phyloP scores from a whole-genome alignment of 1,139 yeast species.

The Hemisphaericaspora xylanilytica region DNA sequence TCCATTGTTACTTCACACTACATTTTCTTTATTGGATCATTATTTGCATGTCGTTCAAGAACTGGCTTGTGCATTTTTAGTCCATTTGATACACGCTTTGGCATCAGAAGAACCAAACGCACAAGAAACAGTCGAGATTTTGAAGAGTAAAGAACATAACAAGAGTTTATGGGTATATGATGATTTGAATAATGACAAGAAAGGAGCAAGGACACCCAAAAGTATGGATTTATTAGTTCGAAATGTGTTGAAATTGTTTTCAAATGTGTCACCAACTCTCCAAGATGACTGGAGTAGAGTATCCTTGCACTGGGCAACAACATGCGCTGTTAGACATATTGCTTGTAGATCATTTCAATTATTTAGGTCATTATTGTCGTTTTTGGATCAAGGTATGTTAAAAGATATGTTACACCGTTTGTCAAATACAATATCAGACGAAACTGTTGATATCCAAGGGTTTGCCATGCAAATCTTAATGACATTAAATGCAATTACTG shows the following conservation, averaged over 20 bases:
- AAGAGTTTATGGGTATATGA: constrained; percentile 77
- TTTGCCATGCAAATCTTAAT: constrained; percentile 95
- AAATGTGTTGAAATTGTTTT: constrained; percentile 58
- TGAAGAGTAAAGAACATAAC: constrained; percentile 45
- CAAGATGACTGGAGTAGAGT: constrained; percentile 83
- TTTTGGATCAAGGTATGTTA: constrained; percentile 83
- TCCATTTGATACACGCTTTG: constrained; percentile 68
- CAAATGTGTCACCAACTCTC: constrained; percentile 47
- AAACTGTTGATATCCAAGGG: constrained; percentile 86
- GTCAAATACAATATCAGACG: constrained; percentile 91
- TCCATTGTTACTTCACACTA: constrained; percentile 79
- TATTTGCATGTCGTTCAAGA: constrained; percentile 80
- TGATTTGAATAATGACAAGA: constrained; percentile 72
- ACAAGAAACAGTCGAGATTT: constrained; percentile 49
- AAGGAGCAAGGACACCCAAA: constrained; percentile 84
- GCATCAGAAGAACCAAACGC: constrained; percentile 56
- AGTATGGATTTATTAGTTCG: constrained; percentile 80
- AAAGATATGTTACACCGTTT: constrained; percentile 92
- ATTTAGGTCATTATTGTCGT: constrained; percentile 75
- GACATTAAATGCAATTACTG: constrained; percentile 91
- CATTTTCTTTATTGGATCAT: constrained; percentile 82
- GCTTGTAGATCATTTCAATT: constrained; percentile 96
- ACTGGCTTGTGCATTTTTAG: constrained; percentile 74
- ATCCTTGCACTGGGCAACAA: constrained; percentile 91
- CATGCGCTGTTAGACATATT: constrained; percentile 94